phyloP scores from a whole-genome alignment of 345 rosid genomes.

The Eucalyptus virginea region DNA sequence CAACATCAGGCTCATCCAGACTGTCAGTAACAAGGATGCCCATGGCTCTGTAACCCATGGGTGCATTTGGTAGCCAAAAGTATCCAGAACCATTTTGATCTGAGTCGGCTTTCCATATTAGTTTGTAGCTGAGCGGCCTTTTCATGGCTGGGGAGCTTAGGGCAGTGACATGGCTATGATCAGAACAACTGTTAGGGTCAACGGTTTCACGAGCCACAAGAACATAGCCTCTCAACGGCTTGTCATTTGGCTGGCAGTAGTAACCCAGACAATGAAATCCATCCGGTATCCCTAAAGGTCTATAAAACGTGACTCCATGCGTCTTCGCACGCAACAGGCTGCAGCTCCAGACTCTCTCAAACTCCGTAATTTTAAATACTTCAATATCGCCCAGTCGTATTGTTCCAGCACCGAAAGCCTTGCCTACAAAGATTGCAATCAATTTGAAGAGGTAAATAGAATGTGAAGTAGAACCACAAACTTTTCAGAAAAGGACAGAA shows the following conservation, averaged over 20 bases:
- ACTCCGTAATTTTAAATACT: slow-evolving; percentile 44
- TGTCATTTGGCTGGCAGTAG: slow-evolving; percentile 60
- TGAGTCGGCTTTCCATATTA: slow-evolving; percentile 39
- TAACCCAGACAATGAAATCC: slow-evolving; percentile 68
- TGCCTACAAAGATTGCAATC: slow-evolving; percentile 28
- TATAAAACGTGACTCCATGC: slow-evolving; percentile 50
- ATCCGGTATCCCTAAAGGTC: slow-evolving; percentile 52
- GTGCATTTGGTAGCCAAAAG: slow-evolving; percentile 87
- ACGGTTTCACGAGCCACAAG: slow-evolving; percentile 42
- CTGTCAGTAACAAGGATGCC: slow-evolving; percentile 56
- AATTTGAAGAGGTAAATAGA: not conserved
- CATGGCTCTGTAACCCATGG: slow-evolving; percentile 68
- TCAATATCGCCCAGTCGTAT: slow-evolving; percentile 62
- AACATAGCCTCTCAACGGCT: slow-evolving; percentile 55
- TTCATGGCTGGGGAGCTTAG: slow-evolving; percentile 23
- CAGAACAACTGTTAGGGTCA: not conserved
- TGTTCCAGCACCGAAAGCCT: slow-evolving; percentile 55
- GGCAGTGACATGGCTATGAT: not conserved
- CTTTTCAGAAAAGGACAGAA: not conserved
- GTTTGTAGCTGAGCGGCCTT: slow-evolving; percentile 47
- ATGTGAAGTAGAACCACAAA: not conserved
- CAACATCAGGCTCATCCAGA: slow-evolving; percentile 41
- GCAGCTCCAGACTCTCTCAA: slow-evolving; percentile 61
- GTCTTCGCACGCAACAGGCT: slow-evolving; percentile 20
- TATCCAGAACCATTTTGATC: slow-evolving; percentile 26